phyloP scores from a whole-genome alignment of 2,329 filamentous ascomycete species.

The Dactylellina drechsleri region DNA sequence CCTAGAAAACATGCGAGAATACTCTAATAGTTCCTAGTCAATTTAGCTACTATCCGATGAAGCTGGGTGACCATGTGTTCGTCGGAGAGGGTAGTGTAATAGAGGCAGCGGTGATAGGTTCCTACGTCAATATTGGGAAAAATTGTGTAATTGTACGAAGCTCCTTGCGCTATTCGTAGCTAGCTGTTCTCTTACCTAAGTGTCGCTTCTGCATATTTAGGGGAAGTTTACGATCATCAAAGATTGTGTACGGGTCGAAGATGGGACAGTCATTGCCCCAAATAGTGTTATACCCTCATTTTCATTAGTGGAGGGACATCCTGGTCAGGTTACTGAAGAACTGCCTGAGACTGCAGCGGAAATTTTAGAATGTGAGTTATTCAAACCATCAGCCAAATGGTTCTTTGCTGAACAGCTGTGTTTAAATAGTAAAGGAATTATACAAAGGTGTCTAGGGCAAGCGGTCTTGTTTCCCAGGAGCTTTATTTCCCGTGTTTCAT shows the following conservation, averaged over 20 bases:
- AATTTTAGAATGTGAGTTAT: conserved; percentile 57
- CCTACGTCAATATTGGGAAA: conserved; percentile 84
- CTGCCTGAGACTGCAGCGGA: conserved; percentile 73
- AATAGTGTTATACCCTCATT: conserved; percentile 94
- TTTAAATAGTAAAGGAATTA: conserved; percentile 36
- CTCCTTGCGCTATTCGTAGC: neutral
- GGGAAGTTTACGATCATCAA: conserved; percentile 77
- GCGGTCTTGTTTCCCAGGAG: neutral
- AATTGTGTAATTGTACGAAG: conserved; percentile 71
- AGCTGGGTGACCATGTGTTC: conserved; percentile 94
- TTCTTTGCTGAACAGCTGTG: neutral
- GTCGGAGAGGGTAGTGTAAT: conserved; percentile 79
- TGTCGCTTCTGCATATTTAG: conserved; percentile 27
- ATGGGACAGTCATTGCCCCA: conserved; percentile 82
- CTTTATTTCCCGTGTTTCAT: too few species aligned
- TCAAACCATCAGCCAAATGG: neutral
- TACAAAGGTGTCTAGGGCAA: conserved; percentile 40
- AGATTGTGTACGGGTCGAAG: conserved; percentile 88
- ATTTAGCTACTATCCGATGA: conserved; percentile 86
- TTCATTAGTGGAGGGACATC: conserved; percentile 85
- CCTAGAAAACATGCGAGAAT: neutral
- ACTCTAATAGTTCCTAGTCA: conserved; percentile 57
- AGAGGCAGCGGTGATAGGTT: conserved; percentile 83
- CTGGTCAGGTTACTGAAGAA: conserved; percentile 82
- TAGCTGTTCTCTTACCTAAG: conserved; percentile 1